phyloP scores from a whole-genome alignment of 2,329 filamentous ascomycete species.

The Colletotrichum scovillei region DNA sequence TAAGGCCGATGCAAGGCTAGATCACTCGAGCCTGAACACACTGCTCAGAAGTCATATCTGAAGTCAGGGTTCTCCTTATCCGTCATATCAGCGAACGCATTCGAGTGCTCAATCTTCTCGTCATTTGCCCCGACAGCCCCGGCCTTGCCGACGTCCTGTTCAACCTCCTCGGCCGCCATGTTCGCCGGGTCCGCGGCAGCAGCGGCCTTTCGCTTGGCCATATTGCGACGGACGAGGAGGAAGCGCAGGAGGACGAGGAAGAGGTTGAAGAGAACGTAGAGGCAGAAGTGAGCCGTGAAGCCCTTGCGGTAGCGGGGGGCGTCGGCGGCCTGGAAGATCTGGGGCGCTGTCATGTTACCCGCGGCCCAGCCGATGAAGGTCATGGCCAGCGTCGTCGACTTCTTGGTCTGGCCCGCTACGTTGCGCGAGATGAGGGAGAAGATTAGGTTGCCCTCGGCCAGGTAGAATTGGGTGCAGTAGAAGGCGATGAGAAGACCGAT shows the following conservation, averaged over 20 bases:
- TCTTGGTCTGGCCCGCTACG: conserved; percentile 76
- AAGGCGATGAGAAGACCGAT: conserved; percentile 53
- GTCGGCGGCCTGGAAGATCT: conserved; percentile 69
- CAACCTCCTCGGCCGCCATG: conserved; percentile 1
- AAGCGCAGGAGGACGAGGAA: conserved; percentile 40
- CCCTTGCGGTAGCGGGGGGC: conserved; percentile 64
- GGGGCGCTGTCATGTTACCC: conserved; percentile 75
- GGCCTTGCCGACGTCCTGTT: neutral
- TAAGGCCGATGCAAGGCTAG: neutral
- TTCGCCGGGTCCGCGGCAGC: neutral
- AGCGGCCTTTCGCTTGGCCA: conserved; percentile 24
- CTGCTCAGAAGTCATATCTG: conserved; percentile 30
- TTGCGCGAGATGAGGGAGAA: conserved; percentile 78
- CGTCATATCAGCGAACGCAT: conserved; percentile 38
- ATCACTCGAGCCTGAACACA: neutral
- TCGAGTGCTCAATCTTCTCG: conserved; percentile 35
- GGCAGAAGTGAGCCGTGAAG: conserved; percentile 48
- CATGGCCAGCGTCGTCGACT: conserved; percentile 67
- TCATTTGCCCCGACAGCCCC: neutral
- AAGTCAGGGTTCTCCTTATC: conserved; percentile 38
- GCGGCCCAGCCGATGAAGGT: conserved; percentile 30
- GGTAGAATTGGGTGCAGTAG: conserved; percentile 57
- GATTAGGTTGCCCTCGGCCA: conserved; percentile 60
- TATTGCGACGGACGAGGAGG: conserved; percentile 41
- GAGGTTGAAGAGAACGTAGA: conserved; percentile 48